Conservation (phyloP, 257 asterid genomes). For the Misopates orontium region DNA sequence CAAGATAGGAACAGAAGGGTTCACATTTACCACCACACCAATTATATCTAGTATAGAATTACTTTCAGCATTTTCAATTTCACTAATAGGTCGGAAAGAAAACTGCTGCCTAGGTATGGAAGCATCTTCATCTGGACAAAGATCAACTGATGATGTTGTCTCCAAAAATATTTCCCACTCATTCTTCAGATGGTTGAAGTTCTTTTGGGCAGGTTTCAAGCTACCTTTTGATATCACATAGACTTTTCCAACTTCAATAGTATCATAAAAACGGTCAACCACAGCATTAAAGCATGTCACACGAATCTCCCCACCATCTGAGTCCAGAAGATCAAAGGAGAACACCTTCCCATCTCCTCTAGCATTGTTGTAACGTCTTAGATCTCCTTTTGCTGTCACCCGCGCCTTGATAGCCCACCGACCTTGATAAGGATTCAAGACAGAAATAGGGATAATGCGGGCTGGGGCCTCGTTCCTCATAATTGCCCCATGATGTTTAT, state of each 20-base stretch:
- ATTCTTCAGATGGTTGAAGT: constrained; percentile 90
- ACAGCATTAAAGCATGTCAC: constrained; percentile 91
- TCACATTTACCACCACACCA: constrained; percentile 69
- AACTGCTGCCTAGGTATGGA: constrained; percentile 87
- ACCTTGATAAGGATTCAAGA: constrained; percentile 96
- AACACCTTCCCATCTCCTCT: constrained; percentile 97
- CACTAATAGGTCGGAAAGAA: constrained; percentile 75
- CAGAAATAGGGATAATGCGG: constrained; percentile 85
- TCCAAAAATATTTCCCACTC: constrained; percentile 94
- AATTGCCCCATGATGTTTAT: constrained; percentile 77
- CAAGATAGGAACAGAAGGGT: constrained; percentile 88
- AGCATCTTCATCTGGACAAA: constrained; percentile 79
- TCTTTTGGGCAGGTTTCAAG: constrained; percentile 94
- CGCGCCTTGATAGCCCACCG: constrained; percentile 99
- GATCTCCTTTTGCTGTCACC: constrained; percentile 93
- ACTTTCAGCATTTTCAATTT: constrained; percentile 73
- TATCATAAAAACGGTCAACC: constrained; percentile 78
- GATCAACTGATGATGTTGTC: constrained; percentile 68
- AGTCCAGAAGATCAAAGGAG: constrained; percentile 92
- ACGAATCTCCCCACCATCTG: constrained; percentile 95
- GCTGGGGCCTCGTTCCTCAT: constrained; percentile 96
- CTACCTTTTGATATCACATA: constrained; percentile 86
- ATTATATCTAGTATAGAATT: constrained; percentile 82
- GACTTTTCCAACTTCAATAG: constrained; percentile 77
- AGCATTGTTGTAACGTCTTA: constrained; percentile 87